Base-by-base conservation (phyloP, 768 basidiomycete species). In the Lactarius quietus region DNA sequence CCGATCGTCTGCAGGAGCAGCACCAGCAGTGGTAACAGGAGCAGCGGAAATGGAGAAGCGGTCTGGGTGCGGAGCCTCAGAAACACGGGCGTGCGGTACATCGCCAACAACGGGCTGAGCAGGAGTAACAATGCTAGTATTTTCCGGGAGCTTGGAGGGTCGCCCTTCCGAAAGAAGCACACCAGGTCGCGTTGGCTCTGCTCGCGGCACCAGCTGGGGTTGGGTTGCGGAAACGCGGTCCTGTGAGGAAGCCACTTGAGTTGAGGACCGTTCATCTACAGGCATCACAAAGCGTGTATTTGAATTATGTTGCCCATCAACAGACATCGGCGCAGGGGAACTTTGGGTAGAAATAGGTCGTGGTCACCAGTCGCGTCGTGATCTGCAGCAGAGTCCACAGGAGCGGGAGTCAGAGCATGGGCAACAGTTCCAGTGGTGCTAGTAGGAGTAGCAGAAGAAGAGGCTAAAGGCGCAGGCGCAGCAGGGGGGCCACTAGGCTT, bases 161-260 rank as follows among this genome's bases (percentile, higher is more conserved):
- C 72, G 73, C 35, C 71, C 73, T 62, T 73, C 74, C 8, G 70
- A 52, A 59, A 64, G 52, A 29, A 70, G 69, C 6, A 48, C n/a
- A 48, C 61, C 52, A 39, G 68, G 56, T 3, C 65, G 68, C 20
- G 31, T 51, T 20, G 36, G 20, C 35, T 58, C 62, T 38, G 7
- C 29, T 35, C 59, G 61, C 29, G 31, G 20, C 43, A 54, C 51
- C 23, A 57, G 57, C 29, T 61, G 59, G 39, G 68, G 53, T 55
- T 51, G 45, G 48, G 68, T 36, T 33, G 36, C 59, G 23, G 58
- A 58, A 36, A 61, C 31, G 18, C 57, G 53, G 7, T 64, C 68
- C 17, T 57, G 64, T 28, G 66, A 48, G n/a, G 64, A 58, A 60
- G 69, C 61, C 38, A 63, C 58, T 20, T 69, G 71, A 54, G 56